Evolutionary conservation across 1,284 basidiomycete species (phyloP).

Genomic region (Melampsora occidentalis): DNA sequence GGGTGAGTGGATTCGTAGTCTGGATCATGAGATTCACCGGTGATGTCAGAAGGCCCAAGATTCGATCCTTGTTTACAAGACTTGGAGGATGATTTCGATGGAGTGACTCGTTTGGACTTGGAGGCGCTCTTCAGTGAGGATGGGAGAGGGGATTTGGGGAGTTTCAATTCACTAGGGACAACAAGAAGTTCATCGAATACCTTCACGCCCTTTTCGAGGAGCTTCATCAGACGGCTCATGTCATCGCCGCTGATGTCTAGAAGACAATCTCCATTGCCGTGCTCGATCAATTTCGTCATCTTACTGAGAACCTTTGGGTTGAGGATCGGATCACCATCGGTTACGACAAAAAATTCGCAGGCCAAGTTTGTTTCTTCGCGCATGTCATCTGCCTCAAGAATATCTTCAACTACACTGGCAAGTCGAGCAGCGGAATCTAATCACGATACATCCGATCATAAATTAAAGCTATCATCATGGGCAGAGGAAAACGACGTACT

Average conservation of each 20-base stretch:
- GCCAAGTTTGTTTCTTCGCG: neutral
- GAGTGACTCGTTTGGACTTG: neutral
- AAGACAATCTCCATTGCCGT: constrained; percentile 18
- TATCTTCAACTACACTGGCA: constrained; percentile 28
- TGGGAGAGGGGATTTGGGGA: neutral
- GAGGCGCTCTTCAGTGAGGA: neutral
- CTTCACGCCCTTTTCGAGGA: constrained; percentile 27
- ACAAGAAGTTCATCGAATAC: neutral
- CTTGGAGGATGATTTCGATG: neutral
- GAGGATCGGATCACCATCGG: constrained; percentile 22
- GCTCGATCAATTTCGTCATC: constrained; percentile 27
- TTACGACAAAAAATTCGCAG: constrained; percentile 10
- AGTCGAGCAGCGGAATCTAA: constrained; percentile 24
- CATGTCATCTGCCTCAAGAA: constrained; percentile 43
- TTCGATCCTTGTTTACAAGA: neutral
- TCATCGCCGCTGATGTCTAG: constrained; percentile 14
- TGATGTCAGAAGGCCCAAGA: neutral
- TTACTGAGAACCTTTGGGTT: constrained; percentile 8
- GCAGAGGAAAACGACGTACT: neutral
- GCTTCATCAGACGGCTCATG: constrained; percentile 35
- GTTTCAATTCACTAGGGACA: too few relatives aligned
- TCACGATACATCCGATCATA: neutral
- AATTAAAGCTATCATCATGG: neutral
- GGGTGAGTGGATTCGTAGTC: too few relatives aligned
- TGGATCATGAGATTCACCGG: too few relatives aligned